These are phyloP conservation scores for Melampsora americana DNA, from an alignment of 1,284 basidiomycete genomes.

Conservation along the genomic window DNA sequence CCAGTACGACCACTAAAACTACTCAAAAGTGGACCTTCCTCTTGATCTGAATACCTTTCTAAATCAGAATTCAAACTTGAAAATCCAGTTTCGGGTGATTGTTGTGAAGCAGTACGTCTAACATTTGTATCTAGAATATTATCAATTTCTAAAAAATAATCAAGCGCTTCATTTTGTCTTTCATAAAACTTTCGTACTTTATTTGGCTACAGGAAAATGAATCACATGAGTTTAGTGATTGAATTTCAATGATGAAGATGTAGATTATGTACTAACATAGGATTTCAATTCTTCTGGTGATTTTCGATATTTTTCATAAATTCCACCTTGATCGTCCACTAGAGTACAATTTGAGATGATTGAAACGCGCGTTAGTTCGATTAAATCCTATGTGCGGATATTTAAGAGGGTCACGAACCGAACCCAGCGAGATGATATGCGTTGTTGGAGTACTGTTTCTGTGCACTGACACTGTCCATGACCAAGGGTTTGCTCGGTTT, in stretches of 20 bases:
- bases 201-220: too few relatives aligned
- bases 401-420: not conserved
- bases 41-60: not conserved
- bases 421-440: conserved; percentile 32
- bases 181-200: conserved; percentile 30
- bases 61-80: not conserved
- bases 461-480: not conserved
- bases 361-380: not conserved
- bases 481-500: not conserved
- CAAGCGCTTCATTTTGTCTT: conserved; percentile 28
- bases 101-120: not conserved
- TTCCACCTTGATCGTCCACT: conserved; percentile 36
- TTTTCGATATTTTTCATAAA: conserved; percentile 25
- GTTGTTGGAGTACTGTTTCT: conserved; percentile 15
- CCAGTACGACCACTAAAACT: not conserved
- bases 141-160: conserved; percentile 40
- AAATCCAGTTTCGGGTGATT: not conserved
- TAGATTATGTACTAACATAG: not conserved
- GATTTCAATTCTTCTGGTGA: conserved; percentile 19
- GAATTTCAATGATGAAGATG: not conserved
- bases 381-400: not conserved
- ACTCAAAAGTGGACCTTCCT: not conserved
- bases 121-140: conserved; percentile 11
- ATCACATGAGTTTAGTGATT: not conserved
- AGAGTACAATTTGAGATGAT: not conserved